These are phyloP conservation scores for Pseudophaeomoniella oleicola DNA, from an alignment of 2,329 filamentous ascomycete genomes.

Conservation along the genomic window DNA sequence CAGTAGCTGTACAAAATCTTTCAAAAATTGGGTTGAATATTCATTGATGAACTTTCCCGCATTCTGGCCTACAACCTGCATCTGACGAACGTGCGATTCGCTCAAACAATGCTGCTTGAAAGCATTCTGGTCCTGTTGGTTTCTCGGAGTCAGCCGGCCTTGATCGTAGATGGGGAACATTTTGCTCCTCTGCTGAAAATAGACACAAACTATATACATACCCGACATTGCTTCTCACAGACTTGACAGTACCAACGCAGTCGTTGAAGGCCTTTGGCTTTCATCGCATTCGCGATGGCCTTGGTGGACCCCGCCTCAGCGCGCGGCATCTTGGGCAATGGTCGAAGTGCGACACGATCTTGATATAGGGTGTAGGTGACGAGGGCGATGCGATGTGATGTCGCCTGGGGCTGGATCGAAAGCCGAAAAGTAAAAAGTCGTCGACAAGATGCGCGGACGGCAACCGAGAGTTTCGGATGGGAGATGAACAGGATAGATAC, in stretches of 20 bases:
- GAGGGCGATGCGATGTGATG: no score
- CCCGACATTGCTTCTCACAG: constrained; percentile 30
- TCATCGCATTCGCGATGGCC: constrained; percentile 79
- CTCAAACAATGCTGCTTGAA: constrained; percentile 80
- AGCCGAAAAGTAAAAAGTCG: no score
- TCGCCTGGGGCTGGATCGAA: no score
- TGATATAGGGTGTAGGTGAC: no score
- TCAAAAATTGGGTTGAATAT: constrained; percentile 67
- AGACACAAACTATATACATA: no score
- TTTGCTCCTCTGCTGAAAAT: no score
- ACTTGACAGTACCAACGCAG: constrained; percentile 85
- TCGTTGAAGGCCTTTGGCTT: constrained; percentile 54
- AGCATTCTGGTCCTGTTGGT: constrained; percentile 68
- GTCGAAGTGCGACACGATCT: no score
- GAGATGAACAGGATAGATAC: no score
- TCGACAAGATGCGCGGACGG: no score
- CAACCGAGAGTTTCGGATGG: no score
- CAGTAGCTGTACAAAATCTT: constrained; percentile 64
- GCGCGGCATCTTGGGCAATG: constrained; percentile 56
- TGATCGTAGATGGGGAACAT: no score
- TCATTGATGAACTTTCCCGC: constrained; percentile 70
- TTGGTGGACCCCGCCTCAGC: constrained; percentile 91
- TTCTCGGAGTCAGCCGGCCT: no score
- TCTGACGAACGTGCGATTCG: constrained; percentile 79
- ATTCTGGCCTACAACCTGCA: constrained; percentile 76